These are phyloP conservation scores for Neospora caninum DNA, from an alignment of 169 alveolate species.

Conservation along the genomic window DNA sequence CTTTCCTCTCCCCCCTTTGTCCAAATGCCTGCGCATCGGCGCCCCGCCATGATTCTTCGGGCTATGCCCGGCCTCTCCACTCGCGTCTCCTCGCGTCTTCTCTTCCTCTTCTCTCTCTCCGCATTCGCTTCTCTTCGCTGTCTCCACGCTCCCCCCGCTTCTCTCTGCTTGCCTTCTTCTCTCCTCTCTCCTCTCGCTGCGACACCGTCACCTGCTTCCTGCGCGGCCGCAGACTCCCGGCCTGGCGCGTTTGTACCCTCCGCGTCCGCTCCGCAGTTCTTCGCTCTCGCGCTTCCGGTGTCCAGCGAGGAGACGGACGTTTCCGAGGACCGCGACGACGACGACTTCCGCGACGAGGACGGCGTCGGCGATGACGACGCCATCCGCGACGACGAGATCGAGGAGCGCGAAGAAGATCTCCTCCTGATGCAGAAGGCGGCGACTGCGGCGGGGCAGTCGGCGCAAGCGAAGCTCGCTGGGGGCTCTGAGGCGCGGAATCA, in stretches of 20 bases:
- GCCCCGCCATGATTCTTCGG: no score
- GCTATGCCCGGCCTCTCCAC: neutral
- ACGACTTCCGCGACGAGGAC: neutral
- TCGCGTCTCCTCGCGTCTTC: neutral
- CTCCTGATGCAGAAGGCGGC: slow-evolving; percentile 18
- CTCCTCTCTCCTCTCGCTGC: no score
- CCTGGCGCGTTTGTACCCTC: neutral
- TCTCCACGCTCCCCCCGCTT: neutral
- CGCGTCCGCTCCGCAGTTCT: neutral
- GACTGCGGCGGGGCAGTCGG: neutral
- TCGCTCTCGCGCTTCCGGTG: neutral
- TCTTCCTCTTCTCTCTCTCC: neutral
- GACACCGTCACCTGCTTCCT: neutral
- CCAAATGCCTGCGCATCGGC: no score
- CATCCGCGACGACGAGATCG: neutral
- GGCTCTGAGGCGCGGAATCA: neutral
- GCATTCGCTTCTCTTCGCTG: neutral
- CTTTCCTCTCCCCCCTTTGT: no score
- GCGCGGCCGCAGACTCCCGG: neutral
- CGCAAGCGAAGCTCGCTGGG: neutral
- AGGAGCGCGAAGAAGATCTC: slow-evolving; percentile 27
- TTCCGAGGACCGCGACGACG: neutral
- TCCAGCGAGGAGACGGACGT: neutral
- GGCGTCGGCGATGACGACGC: neutral
- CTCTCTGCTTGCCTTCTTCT: neutral